Evolutionary conservation across 345 rosid genomes (phyloP).

Genomic region (Mallotus nudiflorus): DNA sequence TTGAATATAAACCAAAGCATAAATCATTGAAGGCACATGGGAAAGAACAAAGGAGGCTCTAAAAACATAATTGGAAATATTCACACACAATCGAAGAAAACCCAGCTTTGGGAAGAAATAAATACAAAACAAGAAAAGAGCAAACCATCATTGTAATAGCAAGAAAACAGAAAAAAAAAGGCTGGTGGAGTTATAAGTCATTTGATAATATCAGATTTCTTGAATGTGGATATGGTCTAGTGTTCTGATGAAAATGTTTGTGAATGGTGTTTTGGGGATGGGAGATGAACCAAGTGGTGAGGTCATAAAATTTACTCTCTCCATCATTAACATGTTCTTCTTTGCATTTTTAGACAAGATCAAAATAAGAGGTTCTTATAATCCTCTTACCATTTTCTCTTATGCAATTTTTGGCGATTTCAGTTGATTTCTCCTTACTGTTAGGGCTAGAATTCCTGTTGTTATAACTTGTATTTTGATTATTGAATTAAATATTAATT

Average conservation of each 20-base stretch:
- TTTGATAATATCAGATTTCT: constrained; percentile 52
- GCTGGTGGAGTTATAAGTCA: not conserved
- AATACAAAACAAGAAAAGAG: no score
- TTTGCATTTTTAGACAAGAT: constrained; percentile 59
- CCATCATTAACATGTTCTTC: constrained; percentile 55
- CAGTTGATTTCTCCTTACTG: constrained; percentile 48
- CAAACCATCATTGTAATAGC: no score
- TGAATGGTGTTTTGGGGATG: constrained; percentile 42
- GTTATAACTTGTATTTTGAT: no score
- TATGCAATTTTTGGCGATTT: constrained; percentile 63
- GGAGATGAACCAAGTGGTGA: constrained; percentile 49
- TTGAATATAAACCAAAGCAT: no score
- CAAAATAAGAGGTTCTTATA: constrained; percentile 63
- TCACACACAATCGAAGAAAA: no score
- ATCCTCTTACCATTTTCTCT: constrained; percentile 67
- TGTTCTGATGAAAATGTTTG: constrained; percentile 54
- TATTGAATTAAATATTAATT: no score
- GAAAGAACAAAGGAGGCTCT: no score
- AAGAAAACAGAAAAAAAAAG: no score
- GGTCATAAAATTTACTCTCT: constrained; percentile 35
- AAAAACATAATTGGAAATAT: no score
- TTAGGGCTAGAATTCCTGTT: constrained; percentile 71
- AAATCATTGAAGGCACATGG: no score
- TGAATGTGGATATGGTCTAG: constrained; percentile 81
- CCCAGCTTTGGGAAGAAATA: no score